A percentile compares a stretch with the other conserved stretches of the same genome.
These are phyloP conservation scores for Fragaria vesca DNA, from an alignment of 306 rosid genomes.

Conservation along the genomic window DNA sequence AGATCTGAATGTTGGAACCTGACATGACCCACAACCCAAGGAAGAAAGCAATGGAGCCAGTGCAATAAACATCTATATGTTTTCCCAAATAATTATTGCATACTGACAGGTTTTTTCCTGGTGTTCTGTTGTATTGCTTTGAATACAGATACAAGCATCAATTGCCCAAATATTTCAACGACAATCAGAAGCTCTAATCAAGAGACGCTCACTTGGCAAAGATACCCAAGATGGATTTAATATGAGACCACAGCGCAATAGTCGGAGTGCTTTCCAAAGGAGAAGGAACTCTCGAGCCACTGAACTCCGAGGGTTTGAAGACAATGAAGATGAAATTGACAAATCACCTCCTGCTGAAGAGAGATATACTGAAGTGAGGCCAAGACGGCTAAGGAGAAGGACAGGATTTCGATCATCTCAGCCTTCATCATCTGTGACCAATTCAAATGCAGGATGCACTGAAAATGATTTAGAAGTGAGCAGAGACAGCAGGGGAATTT, in stretches of 20 bases:
- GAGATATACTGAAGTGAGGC: constrained; percentile 49
- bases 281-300: constrained; percentile 51
- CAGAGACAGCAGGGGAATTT: constrained; percentile 60
- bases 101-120: constrained; percentile 12
- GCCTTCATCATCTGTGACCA: constrained; percentile 75
- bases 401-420: constrained; percentile 59
- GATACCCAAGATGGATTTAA: constrained; percentile 49
- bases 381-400: constrained; percentile 63
- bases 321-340: constrained; percentile 70
- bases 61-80: neutral
- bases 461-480: constrained; percentile 68
- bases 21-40: neutral
- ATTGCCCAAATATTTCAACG: constrained; percentile 74
- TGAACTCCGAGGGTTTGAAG: constrained; percentile 71
- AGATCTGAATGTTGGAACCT: neutral
- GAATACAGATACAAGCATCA: constrained; percentile 50
- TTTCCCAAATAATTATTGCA: neutral
- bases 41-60: constrained; percentile 3
- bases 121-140: constrained; percentile 20
- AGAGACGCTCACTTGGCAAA: constrained; percentile 59
- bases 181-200: constrained; percentile 85
- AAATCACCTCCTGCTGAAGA: constrained; percentile 81
- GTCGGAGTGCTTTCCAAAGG: constrained; percentile 52
- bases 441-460: constrained; percentile 53
- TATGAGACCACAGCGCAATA: constrained; percentile 67